These are phyloP conservation scores for Fusarium drepaniforme DNA, from an alignment of 2,329 filamentous ascomycete genomes.

Conservation along the genomic window DNA sequence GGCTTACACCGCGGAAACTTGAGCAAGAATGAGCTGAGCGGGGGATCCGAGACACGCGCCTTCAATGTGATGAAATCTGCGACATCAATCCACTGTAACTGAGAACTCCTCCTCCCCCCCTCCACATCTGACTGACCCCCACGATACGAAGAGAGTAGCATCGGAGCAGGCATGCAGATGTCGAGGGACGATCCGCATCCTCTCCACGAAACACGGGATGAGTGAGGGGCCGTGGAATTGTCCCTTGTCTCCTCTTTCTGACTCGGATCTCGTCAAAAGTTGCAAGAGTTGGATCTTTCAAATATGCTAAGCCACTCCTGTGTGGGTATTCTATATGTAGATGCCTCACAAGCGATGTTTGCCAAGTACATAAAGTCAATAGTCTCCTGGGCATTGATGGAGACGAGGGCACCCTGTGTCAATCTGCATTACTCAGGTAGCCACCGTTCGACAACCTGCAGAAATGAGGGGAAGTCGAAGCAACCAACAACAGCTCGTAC, in stretches of 20 bases:
- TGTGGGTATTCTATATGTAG: background rate
- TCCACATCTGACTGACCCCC: background rate
- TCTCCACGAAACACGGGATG: background rate
- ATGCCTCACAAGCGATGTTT: background rate
- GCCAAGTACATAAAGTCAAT: background rate
- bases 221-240: background rate
- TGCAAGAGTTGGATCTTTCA: background rate
- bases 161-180: background rate
- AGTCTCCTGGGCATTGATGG: background rate
- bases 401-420: background rate
- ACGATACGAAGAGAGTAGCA: background rate
- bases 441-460: background rate
- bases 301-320: background rate
- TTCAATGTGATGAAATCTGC: background rate
- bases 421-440: background rate
- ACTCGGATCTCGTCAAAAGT: background rate
- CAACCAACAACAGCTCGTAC: background rate
- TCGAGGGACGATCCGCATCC: background rate
- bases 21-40: background rate
- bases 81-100: background rate
- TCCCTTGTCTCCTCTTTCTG: background rate
- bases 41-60: background rate
- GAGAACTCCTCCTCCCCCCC: background rate
- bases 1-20: background rate
- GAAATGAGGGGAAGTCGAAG: constrained; percentile 7